phyloP scores from a whole-genome alignment of 805 yeast genomes.

The Kuraishia hungarica region DNA sequence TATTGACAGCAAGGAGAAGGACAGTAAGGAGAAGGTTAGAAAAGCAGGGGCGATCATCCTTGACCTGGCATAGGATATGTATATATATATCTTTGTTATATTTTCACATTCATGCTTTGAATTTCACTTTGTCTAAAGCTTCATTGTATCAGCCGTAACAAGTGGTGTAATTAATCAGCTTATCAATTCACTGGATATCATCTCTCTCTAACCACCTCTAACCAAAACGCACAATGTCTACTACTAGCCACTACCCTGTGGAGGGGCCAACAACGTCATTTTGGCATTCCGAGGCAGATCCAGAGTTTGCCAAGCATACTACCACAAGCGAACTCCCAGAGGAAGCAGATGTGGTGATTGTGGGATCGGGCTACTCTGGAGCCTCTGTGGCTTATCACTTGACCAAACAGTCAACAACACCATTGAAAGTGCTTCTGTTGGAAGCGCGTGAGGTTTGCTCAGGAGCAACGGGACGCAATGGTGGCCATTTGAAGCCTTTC shows the following conservation, averaged over 20 bases:
- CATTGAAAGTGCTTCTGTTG: slow-evolving; percentile 16
- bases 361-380: slow-evolving; percentile 40
- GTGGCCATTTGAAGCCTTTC: slow-evolving; percentile 38
- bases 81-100: no score
- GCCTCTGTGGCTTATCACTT: slow-evolving; percentile 29
- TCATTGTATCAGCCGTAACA: no score
- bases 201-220: neutral
- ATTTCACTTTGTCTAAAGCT: no score
- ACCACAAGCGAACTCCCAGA: slow-evolving; percentile 22
- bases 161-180: no score
- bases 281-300: slow-evolving; percentile 10
- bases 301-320: slow-evolving; percentile 11
- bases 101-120: no score
- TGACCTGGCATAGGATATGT: no score
- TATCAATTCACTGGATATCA: no score
- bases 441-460: slow-evolving; percentile 28
- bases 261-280: neutral
- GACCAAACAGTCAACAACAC: slow-evolving; percentile 11
- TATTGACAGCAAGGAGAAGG: neutral
- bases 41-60: no score
- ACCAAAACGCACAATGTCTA: neutral
- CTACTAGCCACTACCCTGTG: neutral
- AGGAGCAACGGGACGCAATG: slow-evolving; percentile 39
- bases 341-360: slow-evolving; percentile 28
- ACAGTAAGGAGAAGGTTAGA: no score